These are phyloP conservation scores for Fraxinus americana DNA, from an alignment of 257 asterid species.

Conservation along the genomic window DNA sequence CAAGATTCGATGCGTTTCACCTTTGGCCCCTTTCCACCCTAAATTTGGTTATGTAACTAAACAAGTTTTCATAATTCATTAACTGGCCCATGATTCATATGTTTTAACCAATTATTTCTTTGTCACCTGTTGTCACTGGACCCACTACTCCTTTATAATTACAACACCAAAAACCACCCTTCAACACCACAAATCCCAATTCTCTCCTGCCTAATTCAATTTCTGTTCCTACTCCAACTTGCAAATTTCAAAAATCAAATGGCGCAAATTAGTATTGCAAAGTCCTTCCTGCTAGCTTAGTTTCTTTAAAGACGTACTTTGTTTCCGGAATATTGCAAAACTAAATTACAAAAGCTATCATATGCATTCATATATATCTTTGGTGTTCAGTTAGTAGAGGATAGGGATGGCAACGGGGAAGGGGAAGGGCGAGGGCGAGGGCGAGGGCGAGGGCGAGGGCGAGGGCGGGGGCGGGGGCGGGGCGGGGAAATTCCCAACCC, in stretches of 20 bases:
- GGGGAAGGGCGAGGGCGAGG: too few relatives aligned
- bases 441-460: too few relatives aligned
- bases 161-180: not conserved
- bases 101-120: slow-evolving; percentile 8
- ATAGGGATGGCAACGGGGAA: too few relatives aligned
- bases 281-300: slow-evolving; percentile 23
- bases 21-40: too few relatives aligned
- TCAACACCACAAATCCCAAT: slow-evolving; percentile 27
- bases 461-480: too few relatives aligned
- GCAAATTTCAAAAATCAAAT: slow-evolving; percentile 17
- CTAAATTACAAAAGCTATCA: too few relatives aligned
- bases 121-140: slow-evolving; percentile 45
- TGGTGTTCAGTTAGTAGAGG: too few relatives aligned
- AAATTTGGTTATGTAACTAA: not conserved
- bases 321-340: too few relatives aligned
- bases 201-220: not conserved
- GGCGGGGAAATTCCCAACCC: too few relatives aligned
- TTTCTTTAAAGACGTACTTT: too few relatives aligned
- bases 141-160: not conserved
- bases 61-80: not conserved
- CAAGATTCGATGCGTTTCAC: too few relatives aligned
- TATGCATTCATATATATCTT: too few relatives aligned
- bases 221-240: not conserved
- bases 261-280: slow-evolving; percentile 49
- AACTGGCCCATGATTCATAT: not conserved